These are phyloP conservation scores for Gomphus sp. DNA, from an alignment of 1,284 basidiomycete genomes.

Conservation along the genomic window DNA sequence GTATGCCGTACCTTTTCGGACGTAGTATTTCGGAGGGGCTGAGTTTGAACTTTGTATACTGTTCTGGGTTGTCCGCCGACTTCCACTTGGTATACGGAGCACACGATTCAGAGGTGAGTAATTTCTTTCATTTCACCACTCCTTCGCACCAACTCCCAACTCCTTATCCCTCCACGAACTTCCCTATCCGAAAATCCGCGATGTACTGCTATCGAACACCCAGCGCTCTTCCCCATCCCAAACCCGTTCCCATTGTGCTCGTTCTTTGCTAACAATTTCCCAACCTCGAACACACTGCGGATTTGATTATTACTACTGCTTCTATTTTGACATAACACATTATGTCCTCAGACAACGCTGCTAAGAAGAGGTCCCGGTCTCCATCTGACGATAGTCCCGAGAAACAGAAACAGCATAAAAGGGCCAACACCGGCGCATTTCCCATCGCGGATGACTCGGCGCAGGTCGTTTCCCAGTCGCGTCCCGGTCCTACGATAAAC, in stretches of 20 bases:
- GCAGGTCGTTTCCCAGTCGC: conserved; percentile 21
- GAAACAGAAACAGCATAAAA: conserved; percentile 70
- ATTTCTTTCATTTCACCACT: conserved; percentile 2
- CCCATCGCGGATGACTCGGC: conserved; percentile 19
- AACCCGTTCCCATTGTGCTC: conserved; percentile 6
- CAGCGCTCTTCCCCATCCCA: not conserved
- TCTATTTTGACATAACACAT: not conserved
- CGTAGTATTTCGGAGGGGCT: no score
- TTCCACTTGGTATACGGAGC: not conserved
- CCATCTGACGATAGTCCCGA: conserved; percentile 63
- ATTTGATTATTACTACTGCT: not conserved
- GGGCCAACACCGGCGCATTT: conserved; percentile 64
- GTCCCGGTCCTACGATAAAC: conserved; percentile 28
- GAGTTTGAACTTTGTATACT: not conserved
- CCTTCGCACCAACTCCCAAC: conserved; percentile 10
- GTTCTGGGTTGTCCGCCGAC: not conserved
- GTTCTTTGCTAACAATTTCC: conserved; percentile 9
- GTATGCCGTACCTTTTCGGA: no score
- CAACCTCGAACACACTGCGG: conserved; percentile 6
- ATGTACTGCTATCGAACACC: conserved; percentile 4
- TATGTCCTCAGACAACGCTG: conserved; percentile 8
- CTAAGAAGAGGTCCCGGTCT: conserved; percentile 80
- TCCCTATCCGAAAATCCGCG: conserved; percentile 4
- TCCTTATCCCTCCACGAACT: conserved; percentile 4
- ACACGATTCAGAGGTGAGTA: conserved; percentile 4